These are phyloP conservation scores for Bullera alba DNA, from an alignment of 768 basidiomycete genomes.

Conservation along the genomic window DNA sequence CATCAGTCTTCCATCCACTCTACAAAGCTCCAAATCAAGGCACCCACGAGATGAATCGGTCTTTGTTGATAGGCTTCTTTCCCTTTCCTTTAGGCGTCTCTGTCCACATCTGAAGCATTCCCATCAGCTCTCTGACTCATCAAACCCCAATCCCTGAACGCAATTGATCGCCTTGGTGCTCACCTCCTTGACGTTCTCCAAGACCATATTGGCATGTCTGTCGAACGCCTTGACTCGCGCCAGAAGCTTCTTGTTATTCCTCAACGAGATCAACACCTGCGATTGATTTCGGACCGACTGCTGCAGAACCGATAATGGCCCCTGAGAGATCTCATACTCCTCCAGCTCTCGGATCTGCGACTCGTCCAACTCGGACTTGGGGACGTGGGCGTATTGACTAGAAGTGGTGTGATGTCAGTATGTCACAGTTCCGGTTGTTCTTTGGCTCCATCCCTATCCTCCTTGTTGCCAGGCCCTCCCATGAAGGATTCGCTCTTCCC, in stretches of 20 bases:
- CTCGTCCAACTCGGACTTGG: constrained; percentile 95
- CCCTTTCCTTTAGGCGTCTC: constrained; percentile 96
- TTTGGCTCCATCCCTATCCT: too few species aligned
- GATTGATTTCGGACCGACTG: constrained; percentile 96
- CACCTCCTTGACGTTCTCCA: constrained; percentile 97
- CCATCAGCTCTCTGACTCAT: too few species aligned
- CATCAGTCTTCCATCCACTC: background rate
- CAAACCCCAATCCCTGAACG: background rate
- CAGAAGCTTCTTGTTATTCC: constrained; percentile 93
- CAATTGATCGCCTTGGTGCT: constrained; percentile 28
- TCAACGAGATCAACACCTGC: constrained; percentile 90
- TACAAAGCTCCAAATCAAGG: background rate
- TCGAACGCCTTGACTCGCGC: constrained; percentile 94
- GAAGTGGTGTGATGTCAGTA: background rate
- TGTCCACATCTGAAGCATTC: constrained; percentile 82
- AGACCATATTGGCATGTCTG: constrained; percentile 96
- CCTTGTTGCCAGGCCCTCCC: too few species aligned
- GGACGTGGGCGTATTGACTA: constrained; percentile 94
- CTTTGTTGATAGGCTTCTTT: constrained; percentile 98
- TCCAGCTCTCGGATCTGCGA: constrained; percentile 91
- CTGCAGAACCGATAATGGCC: constrained; percentile 51
- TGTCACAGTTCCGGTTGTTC: background rate
- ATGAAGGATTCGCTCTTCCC: too few species aligned
- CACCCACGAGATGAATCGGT: constrained; percentile 70
- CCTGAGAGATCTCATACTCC: constrained; percentile 97